Percentiles rank a stretch among this genome's conserved stretches.
Evolutionary conservation across 768 basidiomycete genomes (phyloP).

Genomic region (Podaxis rugospora): DNA sequence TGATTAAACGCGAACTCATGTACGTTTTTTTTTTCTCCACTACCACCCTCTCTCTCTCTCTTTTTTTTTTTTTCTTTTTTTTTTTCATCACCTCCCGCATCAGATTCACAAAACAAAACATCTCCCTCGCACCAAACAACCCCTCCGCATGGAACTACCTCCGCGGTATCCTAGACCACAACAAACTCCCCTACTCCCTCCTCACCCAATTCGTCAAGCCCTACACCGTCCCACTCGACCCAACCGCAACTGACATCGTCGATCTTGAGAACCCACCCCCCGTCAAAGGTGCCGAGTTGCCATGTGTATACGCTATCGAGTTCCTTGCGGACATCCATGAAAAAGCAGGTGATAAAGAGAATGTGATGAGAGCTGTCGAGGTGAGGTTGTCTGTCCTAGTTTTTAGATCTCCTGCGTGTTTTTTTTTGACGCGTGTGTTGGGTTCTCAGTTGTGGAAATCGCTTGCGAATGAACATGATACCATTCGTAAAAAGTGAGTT

Average conservation of each 20-base stretch:
- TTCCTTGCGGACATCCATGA: constrained; percentile 80
- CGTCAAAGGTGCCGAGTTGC: constrained; percentile 59
- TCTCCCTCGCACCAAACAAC: constrained; percentile 88
- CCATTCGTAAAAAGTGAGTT: constrained; percentile 68
- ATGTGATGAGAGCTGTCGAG: constrained; percentile 42
- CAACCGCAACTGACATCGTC: constrained; percentile 37
- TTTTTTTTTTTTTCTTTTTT: no score
- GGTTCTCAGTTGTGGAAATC: constrained; percentile 59
- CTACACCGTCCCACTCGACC: constrained; percentile 44
- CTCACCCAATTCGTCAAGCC: constrained; percentile 58
- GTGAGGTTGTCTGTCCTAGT: constrained; percentile 25
- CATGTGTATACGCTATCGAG: constrained; percentile 77
- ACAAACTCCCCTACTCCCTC: constrained; percentile 50
- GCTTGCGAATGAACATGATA: constrained; percentile 66
- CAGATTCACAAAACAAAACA: constrained; percentile 80
- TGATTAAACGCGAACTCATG: constrained; percentile 70
- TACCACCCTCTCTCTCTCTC: no score
- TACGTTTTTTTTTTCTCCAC: constrained; percentile 32
- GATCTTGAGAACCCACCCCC: constrained; percentile 78
- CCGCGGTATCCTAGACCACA: constrained; percentile 72
- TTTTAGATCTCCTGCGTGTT: constrained; percentile 1
- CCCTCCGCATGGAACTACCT: constrained; percentile 97
- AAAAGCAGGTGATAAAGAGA: constrained; percentile 44
- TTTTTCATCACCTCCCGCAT: background rate
- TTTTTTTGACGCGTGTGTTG: background rate